Conservation (phyloP, 495 filamentous ascomycete species). For the Daldinia caldariorum region DNA sequence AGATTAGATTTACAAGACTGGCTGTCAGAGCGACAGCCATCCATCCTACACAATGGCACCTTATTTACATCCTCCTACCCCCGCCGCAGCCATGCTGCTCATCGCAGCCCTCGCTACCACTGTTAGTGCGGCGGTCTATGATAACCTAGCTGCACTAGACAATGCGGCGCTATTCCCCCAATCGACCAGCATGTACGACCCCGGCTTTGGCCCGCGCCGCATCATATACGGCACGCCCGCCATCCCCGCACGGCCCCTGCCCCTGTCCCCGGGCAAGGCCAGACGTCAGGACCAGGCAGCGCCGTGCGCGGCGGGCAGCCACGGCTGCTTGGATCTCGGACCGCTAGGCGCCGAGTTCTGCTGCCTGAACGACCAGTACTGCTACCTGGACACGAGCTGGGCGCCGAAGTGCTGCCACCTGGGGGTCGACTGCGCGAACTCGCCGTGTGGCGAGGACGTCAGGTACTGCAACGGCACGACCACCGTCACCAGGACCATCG, state of each 20-base stretch:
- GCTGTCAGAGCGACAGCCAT: constrained; percentile 29
- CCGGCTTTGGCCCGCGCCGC: constrained; percentile 41
- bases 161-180: constrained; percentile 26
- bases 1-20: constrained; percentile 21
- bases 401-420: constrained; percentile 50
- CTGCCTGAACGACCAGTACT: constrained; percentile 47
- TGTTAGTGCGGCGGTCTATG: constrained; percentile 13
- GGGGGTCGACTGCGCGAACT: constrained; percentile 50
- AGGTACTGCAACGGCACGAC: constrained; percentile 45
- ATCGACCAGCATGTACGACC: constrained; percentile 3
- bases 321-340: constrained; percentile 40
- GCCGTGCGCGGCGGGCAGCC: constrained; percentile 5
- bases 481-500: constrained; percentile 34
- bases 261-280: constrained; percentile 16
- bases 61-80: not conserved
- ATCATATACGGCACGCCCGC: constrained; percentile 35
- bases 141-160: constrained; percentile 16
- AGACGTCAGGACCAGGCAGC: constrained; percentile 18
- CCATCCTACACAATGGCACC: constrained; percentile 29
- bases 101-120: constrained; percentile 13
- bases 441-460: constrained; percentile 42
- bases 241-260: constrained; percentile 33
- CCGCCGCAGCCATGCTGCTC: constrained; percentile 12
- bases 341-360: constrained; percentile 24
- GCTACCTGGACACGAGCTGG: constrained; percentile 39